Base-by-base conservation (phyloP, 106 monocot genomes). In the Triglochin maritima region DNA sequence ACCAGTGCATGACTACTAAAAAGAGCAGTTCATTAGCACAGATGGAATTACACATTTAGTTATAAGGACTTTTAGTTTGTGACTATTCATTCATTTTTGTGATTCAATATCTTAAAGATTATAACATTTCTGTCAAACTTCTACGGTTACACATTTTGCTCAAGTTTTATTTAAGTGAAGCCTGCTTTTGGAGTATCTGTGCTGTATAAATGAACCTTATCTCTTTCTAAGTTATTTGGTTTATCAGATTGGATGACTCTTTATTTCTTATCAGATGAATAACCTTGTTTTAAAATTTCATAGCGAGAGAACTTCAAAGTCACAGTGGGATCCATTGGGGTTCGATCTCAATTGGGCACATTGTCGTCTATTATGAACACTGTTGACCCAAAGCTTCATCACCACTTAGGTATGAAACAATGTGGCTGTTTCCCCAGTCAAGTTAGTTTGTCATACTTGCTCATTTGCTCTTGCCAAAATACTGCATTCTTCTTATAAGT, bases 251-350 rank as follows among this genome's bases (percentile, higher is more conserved):
- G 29, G 29, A 29, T 29, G 29, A 29, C 29, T 29, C 29, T 29
- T 29, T 4, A 13, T 49, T 14, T 49, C 16, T 17, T 50, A 12
- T 52, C 66, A 66, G 8, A 42, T 66, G 3, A 15, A 45, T 66
- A 41, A 74, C 79, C 52, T 47, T 69, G 3, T 13, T 17, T 49
- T 66, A 43, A 61, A 57, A 64, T 46, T 66, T 50, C 58, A 54
- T 46, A 80, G 93, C 69, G 93, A 78, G 84, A 79, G 63, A 93
- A 93, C 79, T 93, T 93, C 78, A 83, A 78, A 74, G 74, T 75
- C 72, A 84, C 89, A 9, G 64, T 66, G 48, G 79, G 67, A 63
- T 73, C 93, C 41, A 83, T 93, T 72, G 93, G 93, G 56, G 93
- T 93, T 61, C 83, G 81, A 45, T 78, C 93, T 49, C 88, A 93